These are phyloP conservation scores for Conoideocrella luteorostrata DNA, from an alignment of 2,329 filamentous ascomycete genomes.

Conservation along the genomic window DNA sequence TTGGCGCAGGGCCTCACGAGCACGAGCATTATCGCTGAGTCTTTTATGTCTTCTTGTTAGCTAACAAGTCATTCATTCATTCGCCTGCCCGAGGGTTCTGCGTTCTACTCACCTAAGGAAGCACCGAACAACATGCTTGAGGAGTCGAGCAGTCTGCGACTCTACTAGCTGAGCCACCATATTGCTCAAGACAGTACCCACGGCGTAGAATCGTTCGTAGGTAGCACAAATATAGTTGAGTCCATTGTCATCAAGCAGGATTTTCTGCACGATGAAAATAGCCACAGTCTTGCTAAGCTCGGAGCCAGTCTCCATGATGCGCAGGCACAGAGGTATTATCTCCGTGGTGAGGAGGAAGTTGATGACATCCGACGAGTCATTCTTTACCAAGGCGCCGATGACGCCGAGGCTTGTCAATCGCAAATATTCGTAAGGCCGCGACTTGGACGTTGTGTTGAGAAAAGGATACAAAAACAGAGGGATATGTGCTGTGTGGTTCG, in stretches of 20 bases:
- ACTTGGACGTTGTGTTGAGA: conserved; percentile 97
- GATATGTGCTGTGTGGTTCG: conserved; percentile 67
- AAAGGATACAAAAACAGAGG: conserved; percentile 97
- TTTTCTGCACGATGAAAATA: conserved; percentile 99
- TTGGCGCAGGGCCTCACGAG: conserved; percentile 88
- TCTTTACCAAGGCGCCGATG: conserved; percentile 95
- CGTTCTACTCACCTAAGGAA: conserved; percentile 72
- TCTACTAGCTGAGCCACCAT: conserved; percentile 98
- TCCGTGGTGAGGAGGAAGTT: conserved; percentile 98
- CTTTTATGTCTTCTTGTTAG: conserved; percentile 39
- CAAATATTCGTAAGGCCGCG: conserved; percentile 93
- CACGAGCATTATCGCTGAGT: conserved; percentile 91
- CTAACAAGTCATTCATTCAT: too few species aligned
- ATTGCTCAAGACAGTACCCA: conserved; percentile 94
- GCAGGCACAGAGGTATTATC: conserved; percentile 93
- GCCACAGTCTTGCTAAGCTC: conserved; percentile 98
- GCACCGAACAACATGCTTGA: conserved; percentile 97
- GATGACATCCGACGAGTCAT: conserved; percentile 96
- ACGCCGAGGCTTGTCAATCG: conserved; percentile 93
- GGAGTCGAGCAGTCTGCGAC: conserved; percentile 87
- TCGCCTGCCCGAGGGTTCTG: too few species aligned
- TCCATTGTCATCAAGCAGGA: conserved; percentile 90
- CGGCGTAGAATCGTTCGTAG: conserved; percentile 96
- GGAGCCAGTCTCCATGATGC: conserved; percentile 98
- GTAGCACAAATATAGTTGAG: conserved; percentile 98